Conservation (phyloP, 192 early-diverging fungal species). For the Backusella mclennaniae region DNA sequence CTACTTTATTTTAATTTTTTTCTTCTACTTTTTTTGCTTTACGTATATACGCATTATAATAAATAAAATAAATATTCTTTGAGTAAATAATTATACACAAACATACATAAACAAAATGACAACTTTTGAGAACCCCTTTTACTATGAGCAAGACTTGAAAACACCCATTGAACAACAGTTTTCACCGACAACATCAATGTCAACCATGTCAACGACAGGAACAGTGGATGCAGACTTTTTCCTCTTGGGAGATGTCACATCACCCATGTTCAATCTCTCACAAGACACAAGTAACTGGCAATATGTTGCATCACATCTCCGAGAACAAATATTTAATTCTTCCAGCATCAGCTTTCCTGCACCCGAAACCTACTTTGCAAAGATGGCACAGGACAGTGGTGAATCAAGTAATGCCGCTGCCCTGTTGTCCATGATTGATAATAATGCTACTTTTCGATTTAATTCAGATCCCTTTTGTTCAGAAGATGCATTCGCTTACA, state of each 20-base stretch:
- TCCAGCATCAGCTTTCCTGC: slow-evolving; percentile 9
- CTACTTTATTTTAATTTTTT: background rate
- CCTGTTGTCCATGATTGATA: background rate
- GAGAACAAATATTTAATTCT: slow-evolving; percentile 19
- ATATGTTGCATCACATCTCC: background rate
- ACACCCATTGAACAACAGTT: background rate
- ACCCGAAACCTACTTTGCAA: slow-evolving; percentile 11
- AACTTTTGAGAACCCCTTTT: background rate
- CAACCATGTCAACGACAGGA: background rate
- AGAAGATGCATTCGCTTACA: slow-evolving; percentile 13
- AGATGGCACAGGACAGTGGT: background rate
- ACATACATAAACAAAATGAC: background rate
- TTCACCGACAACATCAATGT: background rate
- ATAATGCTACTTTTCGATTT: background rate
- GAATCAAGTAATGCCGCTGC: background rate
- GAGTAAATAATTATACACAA: background rate
- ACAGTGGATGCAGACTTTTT: background rate
- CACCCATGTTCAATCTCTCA: background rate
- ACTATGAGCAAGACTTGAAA: background rate
- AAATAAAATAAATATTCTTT: background rate
- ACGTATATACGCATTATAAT: background rate
- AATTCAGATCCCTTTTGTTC: background rate
- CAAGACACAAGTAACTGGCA: slow-evolving; percentile 8
- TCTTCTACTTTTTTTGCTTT: background rate
- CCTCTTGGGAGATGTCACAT: background rate